A percentile compares a stretch with the other conserved stretches of the same genome.
These are phyloP conservation scores for Monosporascus sp. DNA, from an alignment of 2,329 filamentous ascomycete genomes.

Conservation along the genomic window DNA sequence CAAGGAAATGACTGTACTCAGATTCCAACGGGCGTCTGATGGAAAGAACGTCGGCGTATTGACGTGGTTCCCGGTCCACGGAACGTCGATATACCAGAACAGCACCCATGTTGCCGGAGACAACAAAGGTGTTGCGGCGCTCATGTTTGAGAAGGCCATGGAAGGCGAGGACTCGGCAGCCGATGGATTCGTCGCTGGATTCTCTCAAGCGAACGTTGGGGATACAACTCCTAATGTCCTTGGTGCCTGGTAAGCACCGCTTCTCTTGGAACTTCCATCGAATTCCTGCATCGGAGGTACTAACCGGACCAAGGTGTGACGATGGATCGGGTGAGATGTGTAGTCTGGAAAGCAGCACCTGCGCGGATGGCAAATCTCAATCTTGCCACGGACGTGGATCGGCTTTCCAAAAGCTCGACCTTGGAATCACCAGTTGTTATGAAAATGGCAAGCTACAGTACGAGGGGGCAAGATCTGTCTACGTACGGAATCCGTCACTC, in stretches of 20 bases:
- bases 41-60: slow-evolving; percentile 72
- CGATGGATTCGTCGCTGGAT: slow-evolving; percentile 75
- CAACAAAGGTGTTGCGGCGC: slow-evolving; percentile 87
- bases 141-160: slow-evolving; percentile 72
- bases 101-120: slow-evolving; percentile 86
- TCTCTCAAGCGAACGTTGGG: slow-evolving; percentile 86
- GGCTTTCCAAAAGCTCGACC: slow-evolving; percentile 58
- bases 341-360: slow-evolving; percentile 74
- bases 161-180: slow-evolving; percentile 46
- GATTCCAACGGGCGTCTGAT: slow-evolving; percentile 66
- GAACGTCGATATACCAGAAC: slow-evolving; percentile 84
- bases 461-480: slow-evolving; percentile 48
- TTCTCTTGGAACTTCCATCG: background rate
- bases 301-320: slow-evolving; percentile 51
- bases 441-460: slow-evolving; percentile 68
- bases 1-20: slow-evolving; percentile 72
- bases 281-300: background rate
- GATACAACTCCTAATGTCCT: slow-evolving; percentile 82
- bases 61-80: slow-evolving; percentile 88
- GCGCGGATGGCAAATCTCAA: slow-evolving; percentile 59
- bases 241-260: slow-evolving; percentile 57
- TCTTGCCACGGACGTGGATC: slow-evolving; percentile 68
- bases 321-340: slow-evolving; percentile 68
- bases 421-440: slow-evolving; percentile 69
- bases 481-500: slow-evolving; percentile 21